Base-by-base conservation (phyloP, 1,139 yeast species). In the Candida frijolesensis region DNA sequence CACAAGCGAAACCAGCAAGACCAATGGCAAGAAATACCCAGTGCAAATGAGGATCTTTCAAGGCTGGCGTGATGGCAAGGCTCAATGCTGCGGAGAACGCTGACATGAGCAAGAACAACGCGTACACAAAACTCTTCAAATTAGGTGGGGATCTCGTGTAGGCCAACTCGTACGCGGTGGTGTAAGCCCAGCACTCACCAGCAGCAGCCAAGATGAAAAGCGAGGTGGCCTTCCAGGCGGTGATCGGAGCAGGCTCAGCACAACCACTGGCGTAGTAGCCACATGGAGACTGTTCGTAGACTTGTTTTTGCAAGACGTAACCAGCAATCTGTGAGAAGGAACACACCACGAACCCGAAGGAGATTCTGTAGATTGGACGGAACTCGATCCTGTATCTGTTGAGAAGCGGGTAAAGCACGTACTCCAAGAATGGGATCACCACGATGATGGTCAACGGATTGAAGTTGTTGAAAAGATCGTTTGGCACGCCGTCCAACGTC, bases 151-250 rank as follows among this genome's bases (percentile, higher is more conserved):
- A 79, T 64, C 86, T 77, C 1, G 88, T 78, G 65, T 84, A 86
- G 8, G 91, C 90, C 59, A 84, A 74, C 65, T 85, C 90, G 60
- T 84, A 83, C 51, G 83, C 87, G 15, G 90, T 83, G 48, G 84
- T 80, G 54, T 72, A 82, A 34, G 88, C 85, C 60, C 85, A 84
- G 70, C 88, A 84, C 67, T 85, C 91, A 52, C 87, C 82, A 25
- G 80, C 72, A 34, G 90, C 89, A 50, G 82, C 80, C 46, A 83
- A 65, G 42, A 79, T 72, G 61, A 79, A 85, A 54, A 80, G 69
- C 25, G 74, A 63, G 30, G 76, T 70, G 53, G 80, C 84, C 50
- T 71, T 70, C 86, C 86, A 82, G n/a, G 83, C 84, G 43, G 78
- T 66, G 33, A 83, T 66, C 29, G 84, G 83, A 27, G 85, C 72